Evolutionary conservation across 1,284 basidiomycete genomes (phyloP), one percentile per base, ranked within the genome.

Genomic region (Stygiomarasmius scandens): DNA sequence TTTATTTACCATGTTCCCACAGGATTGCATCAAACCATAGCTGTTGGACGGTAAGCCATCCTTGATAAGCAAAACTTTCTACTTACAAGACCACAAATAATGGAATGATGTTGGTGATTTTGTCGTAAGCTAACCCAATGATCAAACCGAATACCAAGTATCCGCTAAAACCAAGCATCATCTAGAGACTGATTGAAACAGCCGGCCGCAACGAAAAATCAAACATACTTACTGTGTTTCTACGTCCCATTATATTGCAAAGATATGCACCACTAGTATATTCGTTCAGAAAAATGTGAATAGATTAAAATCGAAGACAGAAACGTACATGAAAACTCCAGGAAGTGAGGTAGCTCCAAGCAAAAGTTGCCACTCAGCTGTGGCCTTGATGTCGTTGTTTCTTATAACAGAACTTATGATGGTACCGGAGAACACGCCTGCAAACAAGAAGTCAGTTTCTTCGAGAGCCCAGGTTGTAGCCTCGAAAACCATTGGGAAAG

Each of bases 151-250:
- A 85, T 22, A 91, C 70, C 24, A 92, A 73, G 69, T 91, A 91
- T 2, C 90, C 88, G 45, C 79, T 77, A 71, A 92, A 91, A 0
- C 90, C 90, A 44, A 89, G 71, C 64, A 90, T 87, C 81, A 92
- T 85, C 85, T 85, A 55, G 36, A 44, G 52, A 49, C 22, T 48
- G 16, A 36, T 29, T 46, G 46, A 55, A 19, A 59, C 20, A 52
- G 6, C 27, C 32, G 8, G 56, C 12, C 6, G 48, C 3, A 43
- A 6, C 11, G 48, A 52, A 3, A 52, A 50, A 16, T 4, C 19
- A n/a, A n/a, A n/a, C n/a, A 29, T 34, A 66, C 78, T 46, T 61
- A 86, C 86, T 14, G 85, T 86, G 61, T 87, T 83, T 45, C 84
- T 77, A 56, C 86, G 76, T 12, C 86, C 86, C n/a, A 87, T 68